phyloP scores from a whole-genome alignment of 768 basidiomycete species.

The Trametes elegans region DNA sequence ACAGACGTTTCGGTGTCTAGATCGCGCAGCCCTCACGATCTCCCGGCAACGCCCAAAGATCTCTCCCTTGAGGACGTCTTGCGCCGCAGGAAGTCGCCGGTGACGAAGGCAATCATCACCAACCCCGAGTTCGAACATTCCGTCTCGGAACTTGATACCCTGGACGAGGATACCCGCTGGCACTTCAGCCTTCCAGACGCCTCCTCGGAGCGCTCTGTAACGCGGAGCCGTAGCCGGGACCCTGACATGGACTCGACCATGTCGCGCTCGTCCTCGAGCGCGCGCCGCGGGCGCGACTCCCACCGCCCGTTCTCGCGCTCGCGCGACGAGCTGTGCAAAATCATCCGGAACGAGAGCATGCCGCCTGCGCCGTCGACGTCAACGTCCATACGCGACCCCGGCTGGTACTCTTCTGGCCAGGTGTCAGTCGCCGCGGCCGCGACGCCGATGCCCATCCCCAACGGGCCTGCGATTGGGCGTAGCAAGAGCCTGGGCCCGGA shows the following conservation, averaged over 20 bases:
- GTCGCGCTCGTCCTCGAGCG: conserved; percentile 8
- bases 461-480: background rate
- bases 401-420: conserved; percentile 6
- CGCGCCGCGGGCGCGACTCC: conserved; percentile 10
- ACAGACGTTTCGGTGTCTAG: conserved; percentile 33
- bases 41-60: conserved; percentile 43
- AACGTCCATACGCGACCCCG: background rate
- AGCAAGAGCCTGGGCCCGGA: conserved; percentile 16
- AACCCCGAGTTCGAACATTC: conserved; percentile 10
- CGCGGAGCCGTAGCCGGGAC: conserved; percentile 3
- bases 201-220: background rate
- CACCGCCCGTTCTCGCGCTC: conserved; percentile 5
- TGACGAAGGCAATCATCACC: background rate
- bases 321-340: conserved; percentile 6
- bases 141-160: conserved; percentile 9
- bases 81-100: conserved; percentile 20
- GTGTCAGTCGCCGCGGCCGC: conserved; percentile 1
- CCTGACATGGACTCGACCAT: background rate
- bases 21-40: conserved; percentile 47
- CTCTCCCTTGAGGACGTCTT: conserved; percentile 8
- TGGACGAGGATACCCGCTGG: conserved; percentile 15
- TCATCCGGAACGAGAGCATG: conserved; percentile 24
- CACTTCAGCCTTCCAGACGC: conserved; percentile 4
- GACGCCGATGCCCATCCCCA: conserved; percentile 19
- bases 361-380: conserved; percentile 20